These are phyloP conservation scores for Cystobasidium tubakii DNA, from an alignment of 768 basidiomycete genomes.

Conservation along the genomic window DNA sequence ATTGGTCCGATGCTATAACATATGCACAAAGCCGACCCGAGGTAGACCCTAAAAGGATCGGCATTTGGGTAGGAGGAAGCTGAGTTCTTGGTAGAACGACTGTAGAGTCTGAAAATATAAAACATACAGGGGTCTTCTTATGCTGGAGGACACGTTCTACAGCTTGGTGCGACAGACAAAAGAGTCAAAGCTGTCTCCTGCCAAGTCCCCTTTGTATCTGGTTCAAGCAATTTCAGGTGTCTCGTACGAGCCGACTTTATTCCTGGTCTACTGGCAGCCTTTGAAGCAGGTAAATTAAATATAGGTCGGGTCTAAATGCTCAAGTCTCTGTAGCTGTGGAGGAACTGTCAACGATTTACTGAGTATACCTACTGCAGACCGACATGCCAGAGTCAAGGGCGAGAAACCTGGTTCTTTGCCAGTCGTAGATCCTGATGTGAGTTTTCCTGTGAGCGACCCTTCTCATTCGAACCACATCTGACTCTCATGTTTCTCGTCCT, in stretches of 20 bases:
- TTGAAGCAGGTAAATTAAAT: not conserved
- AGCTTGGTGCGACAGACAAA: not conserved
- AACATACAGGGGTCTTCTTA: not conserved
- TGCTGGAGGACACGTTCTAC: not conserved
- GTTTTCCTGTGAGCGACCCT: too few relatives aligned
- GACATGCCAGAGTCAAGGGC: not conserved
- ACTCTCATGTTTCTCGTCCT: too few relatives aligned
- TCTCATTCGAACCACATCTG: too few relatives aligned
- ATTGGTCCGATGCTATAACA: not conserved
- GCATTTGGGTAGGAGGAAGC: not conserved
- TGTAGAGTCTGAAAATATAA: not conserved
- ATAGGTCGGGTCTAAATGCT: too few relatives aligned
- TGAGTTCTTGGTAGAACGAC: not conserved
- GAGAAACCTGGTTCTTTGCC: constrained; percentile 7
- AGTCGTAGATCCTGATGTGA: not conserved
- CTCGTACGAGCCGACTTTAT: not conserved
- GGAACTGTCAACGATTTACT: not conserved
- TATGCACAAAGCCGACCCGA: not conserved
- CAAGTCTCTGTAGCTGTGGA: too few relatives aligned
- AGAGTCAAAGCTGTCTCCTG: not conserved
- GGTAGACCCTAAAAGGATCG: not conserved
- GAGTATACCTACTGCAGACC: not conserved
- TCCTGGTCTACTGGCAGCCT: not conserved
- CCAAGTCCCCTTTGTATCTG: not conserved
- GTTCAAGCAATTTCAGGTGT: not conserved